phyloP scores from a whole-genome alignment of 2,329 filamentous ascomycete genomes.

The Dothideomycetidae sp. region DNA sequence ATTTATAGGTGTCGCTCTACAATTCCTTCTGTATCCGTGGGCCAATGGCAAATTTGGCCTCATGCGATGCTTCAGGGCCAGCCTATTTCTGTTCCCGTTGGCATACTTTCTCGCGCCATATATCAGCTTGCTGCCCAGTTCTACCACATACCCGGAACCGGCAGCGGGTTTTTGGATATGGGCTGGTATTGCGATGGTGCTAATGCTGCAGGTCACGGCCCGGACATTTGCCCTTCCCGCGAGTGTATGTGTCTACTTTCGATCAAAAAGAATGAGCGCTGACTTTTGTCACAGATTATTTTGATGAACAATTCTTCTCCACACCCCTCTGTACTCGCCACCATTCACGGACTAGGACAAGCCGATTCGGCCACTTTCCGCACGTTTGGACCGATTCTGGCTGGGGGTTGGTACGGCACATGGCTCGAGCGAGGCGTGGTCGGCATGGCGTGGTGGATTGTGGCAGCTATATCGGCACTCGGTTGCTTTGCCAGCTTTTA shows the following conservation, averaged over 20 bases:
- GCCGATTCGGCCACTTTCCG: conserved; percentile 40
- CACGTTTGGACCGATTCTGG: conserved; percentile 41
- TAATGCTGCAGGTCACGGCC: conserved; percentile 56
- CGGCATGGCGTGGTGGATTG: conserved; percentile 43
- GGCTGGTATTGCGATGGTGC: conserved; percentile 48
- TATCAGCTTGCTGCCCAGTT: conserved; percentile 51
- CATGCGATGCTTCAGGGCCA: conserved; percentile 52
- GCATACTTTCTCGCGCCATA: conserved; percentile 58
- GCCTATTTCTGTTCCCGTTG: conserved; percentile 54
- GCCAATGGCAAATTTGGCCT: conserved; percentile 55
- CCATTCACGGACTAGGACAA: conserved; percentile 45
- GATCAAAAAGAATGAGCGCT: neutral
- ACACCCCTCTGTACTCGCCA: conserved; percentile 41
- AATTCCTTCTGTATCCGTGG: conserved; percentile 56
- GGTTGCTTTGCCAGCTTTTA: conserved; percentile 46
- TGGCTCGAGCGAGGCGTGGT: conserved; percentile 41
- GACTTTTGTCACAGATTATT: conserved; percentile 30
- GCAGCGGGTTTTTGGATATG: conserved; percentile 45
- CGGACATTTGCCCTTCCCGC: conserved; percentile 53
- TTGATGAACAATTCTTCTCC: conserved; percentile 45
- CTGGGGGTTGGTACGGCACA: conserved; percentile 39
- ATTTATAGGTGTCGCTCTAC: conserved; percentile 57
- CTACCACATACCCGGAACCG: conserved; percentile 33
- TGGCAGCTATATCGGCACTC: conserved; percentile 39
- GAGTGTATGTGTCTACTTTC: conserved; percentile 13